Percentiles rank a stretch among this genome's conserved stretches.
Conservation (phyloP, 2,329 filamentous ascomycete species). For the Fusarium verticillioides region DNA sequence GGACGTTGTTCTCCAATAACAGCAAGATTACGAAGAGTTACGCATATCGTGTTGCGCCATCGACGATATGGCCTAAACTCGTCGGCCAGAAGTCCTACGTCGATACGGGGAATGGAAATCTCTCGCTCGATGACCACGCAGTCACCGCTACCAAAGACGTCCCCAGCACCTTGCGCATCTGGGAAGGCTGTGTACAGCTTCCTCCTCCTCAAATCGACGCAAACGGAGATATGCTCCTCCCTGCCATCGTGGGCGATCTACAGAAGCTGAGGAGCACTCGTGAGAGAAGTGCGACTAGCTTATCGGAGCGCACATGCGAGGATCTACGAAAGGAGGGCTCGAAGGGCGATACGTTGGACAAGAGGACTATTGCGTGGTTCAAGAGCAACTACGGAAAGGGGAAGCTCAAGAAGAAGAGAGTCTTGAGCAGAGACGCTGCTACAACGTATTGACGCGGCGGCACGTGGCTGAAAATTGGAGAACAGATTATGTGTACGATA, state of each 20-base stretch:
- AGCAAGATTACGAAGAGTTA: conserved; percentile 3
- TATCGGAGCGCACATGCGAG: conserved; percentile 28
- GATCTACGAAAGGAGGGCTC: background rate
- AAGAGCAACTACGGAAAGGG: conserved; percentile 18
- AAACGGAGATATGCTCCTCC: conserved; percentile 21
- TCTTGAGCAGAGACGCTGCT: conserved; percentile 16
- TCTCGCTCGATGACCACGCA: conserved; percentile 41
- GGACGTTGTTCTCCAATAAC: conserved; percentile 41
- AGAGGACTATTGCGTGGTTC: conserved; percentile 20
- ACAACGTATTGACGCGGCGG: background rate
- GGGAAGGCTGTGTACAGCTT: conserved; percentile 43
- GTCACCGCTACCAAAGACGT: background rate
- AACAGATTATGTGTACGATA: background rate
- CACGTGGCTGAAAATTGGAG: background rate
- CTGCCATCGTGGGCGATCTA: conserved; percentile 28
- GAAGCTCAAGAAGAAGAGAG: conserved; percentile 27
- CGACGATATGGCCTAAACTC: conserved; percentile 47
- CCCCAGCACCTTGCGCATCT: background rate
- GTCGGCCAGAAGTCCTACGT: conserved; percentile 45
- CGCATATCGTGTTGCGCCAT: conserved; percentile 47
- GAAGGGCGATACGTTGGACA: conserved; percentile 5
- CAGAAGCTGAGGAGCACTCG: conserved; percentile 17
- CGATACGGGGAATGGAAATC: conserved; percentile 38
- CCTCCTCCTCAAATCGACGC: conserved; percentile 40
- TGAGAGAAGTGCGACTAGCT: conserved; percentile 8